Base-by-base conservation (phyloP, 2,329 filamentous ascomycete genomes). In the Fusarium sp. region DNA sequence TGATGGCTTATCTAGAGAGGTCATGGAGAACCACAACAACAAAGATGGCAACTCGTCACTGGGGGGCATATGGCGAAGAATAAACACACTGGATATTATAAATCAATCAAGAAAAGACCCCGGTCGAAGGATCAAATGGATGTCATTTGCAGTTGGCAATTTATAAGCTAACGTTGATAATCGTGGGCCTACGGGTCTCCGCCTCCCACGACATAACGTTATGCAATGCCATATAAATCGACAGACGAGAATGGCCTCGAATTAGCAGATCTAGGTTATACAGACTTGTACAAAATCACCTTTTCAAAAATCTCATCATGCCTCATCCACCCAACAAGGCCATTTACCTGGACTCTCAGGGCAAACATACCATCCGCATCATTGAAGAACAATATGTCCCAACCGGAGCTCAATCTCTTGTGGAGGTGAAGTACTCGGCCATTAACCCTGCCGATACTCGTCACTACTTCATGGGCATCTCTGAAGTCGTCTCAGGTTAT, bases 381-480 rank as follows among this genome's bases (percentile, higher is more conserved):
- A 58, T 58, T 16, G 6, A 37, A 6, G 34, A 58, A 23, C 56
- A 37, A 30, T 74, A 73, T 2, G 2, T 64, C 0, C 71, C 67
- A 0, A 30, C 57, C 1, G 13, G 25, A 0, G 59, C 52, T 8
- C 71, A 73, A 0, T 71, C 71, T 0, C 54, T 73, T 5, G 63
- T 73, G 10, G 45, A 73, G n/a, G 71, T 73, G 23, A 63, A 71
- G 5, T 74, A 73, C 18, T 73, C 71, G 0, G 71, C 63, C 5
- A 74, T 73, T n/a, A 73, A 73, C 0, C 71, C 71, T 1, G 71
- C 71, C 6, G 71, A 73, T 13, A 74, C 71, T 2, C 71, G 71
- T 0, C 71, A 73, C 6, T 68, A 57, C 25, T 71, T 54, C n/a
- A 59, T 62, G 67, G 27, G 39, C 1, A 68, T 61, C 63, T 61